A percentile compares a stretch with the other conserved stretches of the same genome.
phyloP scores from a whole-genome alignment of 2,329 filamentous ascomycete species.

The Aspergillus neotritici region DNA sequence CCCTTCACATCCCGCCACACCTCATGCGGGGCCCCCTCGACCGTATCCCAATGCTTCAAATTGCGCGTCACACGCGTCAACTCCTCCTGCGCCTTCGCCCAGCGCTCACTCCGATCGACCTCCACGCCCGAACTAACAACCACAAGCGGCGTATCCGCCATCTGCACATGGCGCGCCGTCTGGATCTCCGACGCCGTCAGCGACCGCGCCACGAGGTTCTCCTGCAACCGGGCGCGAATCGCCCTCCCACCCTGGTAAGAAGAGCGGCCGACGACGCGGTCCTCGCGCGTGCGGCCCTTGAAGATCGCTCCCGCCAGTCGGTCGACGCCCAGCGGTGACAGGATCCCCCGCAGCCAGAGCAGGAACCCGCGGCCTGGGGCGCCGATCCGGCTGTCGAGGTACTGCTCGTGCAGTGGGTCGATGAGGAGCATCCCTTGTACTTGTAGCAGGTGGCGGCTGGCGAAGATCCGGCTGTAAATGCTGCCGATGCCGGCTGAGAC shows the following conservation, averaged over 20 bases:
- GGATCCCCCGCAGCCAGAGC: slow-evolving; percentile 78
- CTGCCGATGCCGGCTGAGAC: slow-evolving; percentile 81
- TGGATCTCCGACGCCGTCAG: slow-evolving; percentile 78
- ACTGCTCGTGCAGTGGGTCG: slow-evolving; percentile 83
- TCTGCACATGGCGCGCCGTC: slow-evolving; percentile 73
- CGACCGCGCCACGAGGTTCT: slow-evolving; percentile 79
- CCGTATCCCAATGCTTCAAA: slow-evolving; percentile 77
- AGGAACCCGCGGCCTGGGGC: slow-evolving; percentile 67
- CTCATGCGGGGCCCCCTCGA: slow-evolving; percentile 75
- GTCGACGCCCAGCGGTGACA: slow-evolving; percentile 82
- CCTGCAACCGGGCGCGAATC: slow-evolving; percentile 87
- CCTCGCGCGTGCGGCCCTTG: slow-evolving; percentile 69
- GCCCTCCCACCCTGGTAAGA: slow-evolving; percentile 75
- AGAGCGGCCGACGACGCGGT: slow-evolving; percentile 76
- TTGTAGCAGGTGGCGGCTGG: slow-evolving; percentile 68
- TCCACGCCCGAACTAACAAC: slow-evolving; percentile 76
- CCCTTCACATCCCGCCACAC: slow-evolving; percentile 77
- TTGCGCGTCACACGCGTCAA: slow-evolving; percentile 74
- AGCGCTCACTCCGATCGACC: slow-evolving; percentile 60
- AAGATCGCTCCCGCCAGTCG: slow-evolving; percentile 75
- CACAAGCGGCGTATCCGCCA: slow-evolving; percentile 66
- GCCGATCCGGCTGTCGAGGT: slow-evolving; percentile 59
- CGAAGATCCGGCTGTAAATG: slow-evolving; percentile 87
- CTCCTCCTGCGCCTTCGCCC: slow-evolving; percentile 82
- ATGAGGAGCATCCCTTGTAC: slow-evolving; percentile 77